A percentile compares a stretch with the other conserved stretches of the same genome.
Conservation (phyloP, 768 basidiomycete species). For the Panus rudis region DNA sequence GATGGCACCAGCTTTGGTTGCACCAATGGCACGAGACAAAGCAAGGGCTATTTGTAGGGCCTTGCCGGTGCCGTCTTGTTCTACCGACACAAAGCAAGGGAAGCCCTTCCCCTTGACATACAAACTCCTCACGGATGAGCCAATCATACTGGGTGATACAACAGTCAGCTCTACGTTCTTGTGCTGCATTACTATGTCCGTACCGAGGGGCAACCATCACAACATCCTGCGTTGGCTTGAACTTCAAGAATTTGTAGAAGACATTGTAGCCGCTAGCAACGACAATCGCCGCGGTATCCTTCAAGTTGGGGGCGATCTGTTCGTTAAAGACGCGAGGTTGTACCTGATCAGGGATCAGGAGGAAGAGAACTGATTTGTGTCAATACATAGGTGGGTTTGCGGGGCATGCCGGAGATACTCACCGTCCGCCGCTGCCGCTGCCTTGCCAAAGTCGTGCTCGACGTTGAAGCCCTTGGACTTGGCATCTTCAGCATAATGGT, state of each 20-base stretch:
- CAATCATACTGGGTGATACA: conserved; percentile 57
- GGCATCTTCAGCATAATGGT: conserved; percentile 52
- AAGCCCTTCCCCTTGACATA: conserved; percentile 55
- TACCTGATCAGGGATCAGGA: conserved; percentile 58
- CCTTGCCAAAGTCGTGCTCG: conserved; percentile 49
- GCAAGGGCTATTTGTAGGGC: conserved; percentile 43
- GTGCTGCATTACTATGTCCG: no score
- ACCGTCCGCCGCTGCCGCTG: conserved; percentile 51
- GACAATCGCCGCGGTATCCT: conserved; percentile 41
- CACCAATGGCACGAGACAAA: conserved; percentile 50
- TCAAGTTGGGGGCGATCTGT: conserved; percentile 42
- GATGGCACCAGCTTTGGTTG: conserved; percentile 57
- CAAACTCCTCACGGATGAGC: conserved; percentile 55
- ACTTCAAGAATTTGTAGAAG: conserved; percentile 50
- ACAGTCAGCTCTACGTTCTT: background rate
- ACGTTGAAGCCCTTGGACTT: conserved; percentile 50
- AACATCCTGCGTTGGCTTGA: conserved; percentile 47
- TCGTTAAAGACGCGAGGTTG: conserved; percentile 59
- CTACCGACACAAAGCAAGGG: conserved; percentile 59
- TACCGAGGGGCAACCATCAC: conserved; percentile 65
- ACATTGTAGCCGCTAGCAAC: conserved; percentile 64
- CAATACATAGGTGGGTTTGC: background rate
- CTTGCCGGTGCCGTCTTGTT: conserved; percentile 50
- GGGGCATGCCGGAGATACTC: conserved; percentile 8
- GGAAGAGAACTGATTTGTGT: conserved; percentile 42